Evolutionary conservation across 208 protist species (phyloP).

Genomic region (Paratrypanosoma confusum): DNA sequence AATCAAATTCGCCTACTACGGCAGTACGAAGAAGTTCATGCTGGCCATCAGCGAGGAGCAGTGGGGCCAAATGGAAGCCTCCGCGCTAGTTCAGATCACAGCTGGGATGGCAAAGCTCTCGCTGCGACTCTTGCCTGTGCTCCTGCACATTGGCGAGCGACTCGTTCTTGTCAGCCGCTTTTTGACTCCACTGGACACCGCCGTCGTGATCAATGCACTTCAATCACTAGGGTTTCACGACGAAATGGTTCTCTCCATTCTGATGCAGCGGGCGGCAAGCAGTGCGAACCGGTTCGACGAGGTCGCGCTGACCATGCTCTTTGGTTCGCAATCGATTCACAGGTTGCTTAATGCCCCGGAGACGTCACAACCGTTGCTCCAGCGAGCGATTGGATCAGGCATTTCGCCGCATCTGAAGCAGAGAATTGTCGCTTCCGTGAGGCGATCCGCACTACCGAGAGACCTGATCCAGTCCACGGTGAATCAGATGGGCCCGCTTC

Average conservation of each 20-base stretch:
- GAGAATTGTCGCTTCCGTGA: constrained; percentile 37
- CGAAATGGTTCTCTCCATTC: constrained; percentile 28
- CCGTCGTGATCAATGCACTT: constrained; percentile 42
- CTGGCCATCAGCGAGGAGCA: constrained; percentile 53
- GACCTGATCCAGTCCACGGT: constrained; percentile 26
- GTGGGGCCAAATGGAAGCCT: constrained; percentile 66
- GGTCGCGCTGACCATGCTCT: constrained; percentile 40
- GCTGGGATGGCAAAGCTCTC: constrained; percentile 42
- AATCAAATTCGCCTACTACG: constrained; percentile 63
- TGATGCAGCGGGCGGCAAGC: constrained; percentile 39
- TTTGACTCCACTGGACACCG: constrained; percentile 49
- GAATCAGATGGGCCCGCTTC: too few species aligned
- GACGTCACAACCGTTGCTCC: constrained; percentile 53
- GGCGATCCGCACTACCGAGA: constrained; percentile 38
- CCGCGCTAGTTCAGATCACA: constrained; percentile 58
- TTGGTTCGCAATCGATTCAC: constrained; percentile 52
- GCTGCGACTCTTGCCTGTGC: constrained; percentile 32
- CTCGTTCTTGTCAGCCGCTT: constrained; percentile 31
- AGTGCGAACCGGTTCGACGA: constrained; percentile 47
- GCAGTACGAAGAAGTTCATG: constrained; percentile 52
- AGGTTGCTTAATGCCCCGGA: constrained; percentile 31
- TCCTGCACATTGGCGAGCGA: constrained; percentile 26
- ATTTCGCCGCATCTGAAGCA: constrained; percentile 33
- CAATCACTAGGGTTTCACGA: constrained; percentile 51
- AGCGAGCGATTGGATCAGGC: constrained; percentile 31